A percentile compares a stretch with the other conserved stretches of the same genome.
Conservation (phyloP, 495 filamentous ascomycete genomes). For the Tuber magnatum region DNA sequence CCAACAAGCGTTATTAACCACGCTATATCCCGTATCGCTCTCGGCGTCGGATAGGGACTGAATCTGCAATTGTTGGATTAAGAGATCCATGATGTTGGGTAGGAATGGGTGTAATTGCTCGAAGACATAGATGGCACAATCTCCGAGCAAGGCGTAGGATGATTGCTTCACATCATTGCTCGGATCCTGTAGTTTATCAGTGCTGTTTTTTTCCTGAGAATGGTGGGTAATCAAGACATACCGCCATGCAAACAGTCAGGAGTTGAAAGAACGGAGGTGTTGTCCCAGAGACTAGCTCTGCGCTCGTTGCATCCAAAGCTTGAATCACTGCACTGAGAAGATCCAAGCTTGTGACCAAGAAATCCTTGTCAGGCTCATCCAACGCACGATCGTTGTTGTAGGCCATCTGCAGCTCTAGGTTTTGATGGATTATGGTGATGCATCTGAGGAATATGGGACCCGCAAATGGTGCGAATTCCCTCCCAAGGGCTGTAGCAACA, state of each 20-base stretch:
- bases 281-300: slow-evolving; percentile 63
- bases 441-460: slow-evolving; percentile 77
- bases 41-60: slow-evolving; percentile 66
- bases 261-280: slow-evolving; percentile 84
- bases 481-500: slow-evolving; percentile 77
- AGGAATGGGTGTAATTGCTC: slow-evolving; percentile 69
- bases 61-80: slow-evolving; percentile 82
- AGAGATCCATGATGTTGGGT: slow-evolving; percentile 61
- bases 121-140: slow-evolving; percentile 94
- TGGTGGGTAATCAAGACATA: slow-evolving; percentile 17
- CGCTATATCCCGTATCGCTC: slow-evolving; percentile 70
- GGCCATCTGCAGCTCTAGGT: slow-evolving; percentile 68
- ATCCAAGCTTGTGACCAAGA: slow-evolving; percentile 91
- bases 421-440: slow-evolving; percentile 81
- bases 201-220: slow-evolving; percentile 2
- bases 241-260: slow-evolving; percentile 75
- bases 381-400: slow-evolving; percentile 55
- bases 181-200: slow-evolving; percentile 53
- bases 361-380: slow-evolving; percentile 91
- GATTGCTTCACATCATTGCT: slow-evolving; percentile 94
- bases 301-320: slow-evolving; percentile 71
- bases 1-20: slow-evolving; percentile 98
- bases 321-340: slow-evolving; percentile 91
- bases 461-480: slow-evolving; percentile 75
- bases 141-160: slow-evolving; percentile 87